phyloP scores from a whole-genome alignment of 2,329 filamentous ascomycete genomes.

The Colletotrichum magnum region DNA sequence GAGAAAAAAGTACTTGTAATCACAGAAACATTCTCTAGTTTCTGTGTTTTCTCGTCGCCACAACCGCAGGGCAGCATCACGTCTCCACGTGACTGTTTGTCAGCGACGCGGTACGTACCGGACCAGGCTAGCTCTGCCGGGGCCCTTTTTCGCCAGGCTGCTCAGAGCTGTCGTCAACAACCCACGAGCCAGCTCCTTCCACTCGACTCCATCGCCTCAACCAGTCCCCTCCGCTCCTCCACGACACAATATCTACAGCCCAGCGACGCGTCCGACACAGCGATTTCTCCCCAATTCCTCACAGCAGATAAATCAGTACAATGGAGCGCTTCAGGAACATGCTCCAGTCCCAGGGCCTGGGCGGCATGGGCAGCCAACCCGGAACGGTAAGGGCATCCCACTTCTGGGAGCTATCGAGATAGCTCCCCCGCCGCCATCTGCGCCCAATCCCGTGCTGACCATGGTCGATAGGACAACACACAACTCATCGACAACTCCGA shows the following conservation, averaged over 20 bases:
- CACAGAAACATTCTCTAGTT: too few species aligned
- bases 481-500: constrained; percentile 98
- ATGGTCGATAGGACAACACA: constrained; percentile 78
- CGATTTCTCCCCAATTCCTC: background rate
- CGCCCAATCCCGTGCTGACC: background rate
- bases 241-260: constrained; percentile 7
- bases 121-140: constrained; percentile 42
- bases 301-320: constrained; percentile 42
- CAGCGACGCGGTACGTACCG: constrained; percentile 19
- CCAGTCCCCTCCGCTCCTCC: constrained; percentile 14
- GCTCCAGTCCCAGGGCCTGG: constrained; percentile 83
- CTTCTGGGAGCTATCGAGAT: constrained; percentile 26
- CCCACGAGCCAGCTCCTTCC: constrained; percentile 40
- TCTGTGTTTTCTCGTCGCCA: background rate
- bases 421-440: constrained; percentile 7
- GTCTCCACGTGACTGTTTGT: constrained; percentile 34
- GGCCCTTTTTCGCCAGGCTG: constrained; percentile 47
- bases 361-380: constrained; percentile 71
- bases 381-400: constrained; percentile 68
- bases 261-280: constrained; percentile 5
- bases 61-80: background rate
- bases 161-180: constrained; percentile 51
- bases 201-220: constrained; percentile 37
- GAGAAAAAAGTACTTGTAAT: too few species aligned
- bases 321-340: constrained; percentile 97